Base-by-base conservation (phyloP, 169 alveolate genomes). In the Eimeria maxima region DNA sequence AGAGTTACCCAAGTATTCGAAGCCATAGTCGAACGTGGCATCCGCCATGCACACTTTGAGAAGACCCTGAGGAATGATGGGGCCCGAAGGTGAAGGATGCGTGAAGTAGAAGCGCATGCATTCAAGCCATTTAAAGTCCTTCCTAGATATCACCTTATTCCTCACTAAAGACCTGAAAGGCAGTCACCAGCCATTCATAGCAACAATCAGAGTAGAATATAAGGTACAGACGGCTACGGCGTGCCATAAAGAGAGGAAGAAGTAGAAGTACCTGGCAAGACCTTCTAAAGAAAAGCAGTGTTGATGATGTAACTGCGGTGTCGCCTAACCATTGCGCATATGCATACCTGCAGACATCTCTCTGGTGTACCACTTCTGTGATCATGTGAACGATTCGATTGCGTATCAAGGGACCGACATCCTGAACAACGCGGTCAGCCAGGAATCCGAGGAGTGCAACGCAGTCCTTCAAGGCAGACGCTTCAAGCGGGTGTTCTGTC, bases 281-380 rank as follows among this genome's bases (percentile, higher is more conserved):
- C 53, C 27, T 18, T 20, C 16, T 6, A 6, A 3, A 5, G 80
- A 38, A 45, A 29, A 47, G 38, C 27, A 84, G 6, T 33, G 6
- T n/a, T 65, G 38, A 42, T 22, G 60, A 11, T 38, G 53, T 38
- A 11, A 38, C 93, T 38, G 74, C 38, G 44, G n/a, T n/a, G 74
- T 14, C 5, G 42, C 42, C 74, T 24, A 65, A 3, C 33, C 14
- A 65, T 65, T 65, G 16, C 6, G 74, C 38, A 7, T 5, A 29
- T 4, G 27, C 86, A 13, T 44, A 89, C 96, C 99, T 97, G 63
- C 99, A 97, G 22, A 98, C 99, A 96, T 99, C 99, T 96, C 99
- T 98, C 95, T 99, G 99, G 96, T 99, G 99, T 7, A 99, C 99
- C 50, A 99, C 97, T 92, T 99, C 99, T 0, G 99, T 99, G 78